Conservation (phyloP, 1,284 basidiomycete species). For the Cutaneotrichosporon sp. region DNA sequence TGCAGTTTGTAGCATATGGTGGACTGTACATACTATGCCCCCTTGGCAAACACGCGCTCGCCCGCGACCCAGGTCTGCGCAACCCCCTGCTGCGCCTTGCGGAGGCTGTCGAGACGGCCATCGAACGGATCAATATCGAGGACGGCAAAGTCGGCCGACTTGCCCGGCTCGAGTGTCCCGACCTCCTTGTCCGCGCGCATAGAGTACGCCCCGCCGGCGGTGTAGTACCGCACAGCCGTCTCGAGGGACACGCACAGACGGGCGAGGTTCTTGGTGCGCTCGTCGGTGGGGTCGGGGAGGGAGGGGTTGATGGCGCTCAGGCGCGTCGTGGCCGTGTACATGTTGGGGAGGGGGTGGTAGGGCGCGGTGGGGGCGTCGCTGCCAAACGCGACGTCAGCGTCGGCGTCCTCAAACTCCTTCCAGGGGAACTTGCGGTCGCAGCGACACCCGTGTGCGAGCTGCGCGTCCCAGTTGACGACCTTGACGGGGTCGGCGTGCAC, state of each 20-base stretch:
- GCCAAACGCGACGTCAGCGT: constrained; percentile 34
- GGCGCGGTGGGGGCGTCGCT: constrained; percentile 39
- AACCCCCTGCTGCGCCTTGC: constrained; percentile 33
- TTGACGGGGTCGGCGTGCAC: constrained; percentile 41
- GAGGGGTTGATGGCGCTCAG: constrained; percentile 30
- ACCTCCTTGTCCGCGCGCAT: constrained; percentile 21
- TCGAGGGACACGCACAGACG: constrained; percentile 21
- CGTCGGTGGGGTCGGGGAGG: constrained; percentile 19
- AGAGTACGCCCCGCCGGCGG: constrained; percentile 31
- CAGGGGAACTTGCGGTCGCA: constrained; percentile 38
- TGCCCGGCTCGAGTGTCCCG: constrained; percentile 32
- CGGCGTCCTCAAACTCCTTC: constrained; percentile 32
- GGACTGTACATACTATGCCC: constrained; percentile 7
- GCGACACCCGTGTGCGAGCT: constrained; percentile 31
- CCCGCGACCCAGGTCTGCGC: constrained; percentile 35
- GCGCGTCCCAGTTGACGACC: constrained; percentile 32
- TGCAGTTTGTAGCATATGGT: no score
- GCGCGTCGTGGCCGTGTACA: constrained; percentile 39
- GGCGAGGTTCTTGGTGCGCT: constrained; percentile 15
- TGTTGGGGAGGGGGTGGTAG: constrained; percentile 31
- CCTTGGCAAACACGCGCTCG: constrained; percentile 15
- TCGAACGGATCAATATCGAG: constrained; percentile 35
- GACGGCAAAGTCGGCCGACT: constrained; percentile 36
- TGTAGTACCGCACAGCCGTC: constrained; percentile 27
- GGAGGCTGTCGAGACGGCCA: constrained; percentile 29